Conservation (phyloP, 371 early-diverging fungal species). For the Zychaea mexicana region DNA sequence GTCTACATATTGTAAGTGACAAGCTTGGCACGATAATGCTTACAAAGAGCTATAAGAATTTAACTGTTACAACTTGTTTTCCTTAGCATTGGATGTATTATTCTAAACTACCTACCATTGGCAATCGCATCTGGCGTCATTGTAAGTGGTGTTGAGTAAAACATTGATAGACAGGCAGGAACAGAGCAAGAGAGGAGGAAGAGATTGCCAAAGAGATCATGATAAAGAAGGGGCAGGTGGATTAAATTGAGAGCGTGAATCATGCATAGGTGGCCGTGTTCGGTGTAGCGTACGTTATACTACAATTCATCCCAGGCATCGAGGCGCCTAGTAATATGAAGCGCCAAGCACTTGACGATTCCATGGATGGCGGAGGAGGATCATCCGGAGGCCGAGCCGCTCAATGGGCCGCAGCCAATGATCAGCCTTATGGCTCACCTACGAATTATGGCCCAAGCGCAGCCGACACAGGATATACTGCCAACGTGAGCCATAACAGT, state of each 20-base stretch:
- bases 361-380: slow-evolving; percentile 5
- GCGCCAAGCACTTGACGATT: slow-evolving; percentile 19
- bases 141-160: slow-evolving; percentile 9
- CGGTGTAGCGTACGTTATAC: slow-evolving; percentile 22
- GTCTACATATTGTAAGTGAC: slow-evolving; percentile 30
- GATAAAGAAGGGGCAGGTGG: no score
- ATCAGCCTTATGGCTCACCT: slow-evolving; percentile 75
- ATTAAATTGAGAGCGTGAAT: no score
- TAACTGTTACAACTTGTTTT: not conserved
- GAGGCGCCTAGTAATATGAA: slow-evolving; percentile 24
- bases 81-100: slow-evolving; percentile 26
- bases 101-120: slow-evolving; percentile 18
- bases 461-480: slow-evolving; percentile 70
- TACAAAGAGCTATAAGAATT: not conserved
- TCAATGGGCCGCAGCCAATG: slow-evolving; percentile 71
- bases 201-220: not conserved
- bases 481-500: slow-evolving; percentile 2
- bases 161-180: not conserved
- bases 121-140: slow-evolving; percentile 26
- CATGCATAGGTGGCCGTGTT: slow-evolving; percentile 19
- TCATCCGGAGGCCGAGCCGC: slow-evolving; percentile 8
- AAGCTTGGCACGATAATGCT: not conserved
- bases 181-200: not conserved
- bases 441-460: slow-evolving; percentile 82
- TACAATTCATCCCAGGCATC: slow-evolving; percentile 27